Percentiles rank a stretch among this genome's conserved stretches.
These are phyloP conservation scores for Rutidosis leptorrhynchoides DNA, from an alignment of 129 eudicot species.

Conservation along the genomic window DNA sequence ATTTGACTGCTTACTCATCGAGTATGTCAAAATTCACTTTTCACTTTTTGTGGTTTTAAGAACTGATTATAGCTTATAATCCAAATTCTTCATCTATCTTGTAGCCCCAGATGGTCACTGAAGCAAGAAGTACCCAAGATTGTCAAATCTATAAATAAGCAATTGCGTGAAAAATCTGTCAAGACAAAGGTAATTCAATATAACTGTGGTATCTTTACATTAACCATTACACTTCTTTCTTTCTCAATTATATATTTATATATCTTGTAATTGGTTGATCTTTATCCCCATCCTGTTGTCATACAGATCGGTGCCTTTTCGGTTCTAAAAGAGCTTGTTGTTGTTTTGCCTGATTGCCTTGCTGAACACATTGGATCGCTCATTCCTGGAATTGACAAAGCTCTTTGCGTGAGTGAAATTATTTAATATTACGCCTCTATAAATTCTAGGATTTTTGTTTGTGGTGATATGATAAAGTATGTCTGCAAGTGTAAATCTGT, in stretches of 20 bases:
- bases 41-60: background rate
- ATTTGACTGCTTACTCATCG: background rate
- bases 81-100: constrained; percentile 24
- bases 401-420: constrained; percentile 64
- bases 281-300: constrained; percentile 3
- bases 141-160: constrained; percentile 85
- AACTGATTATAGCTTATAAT: constrained; percentile 21
- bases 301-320: constrained; percentile 96
- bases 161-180: constrained; percentile 89
- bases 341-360: constrained; percentile 97
- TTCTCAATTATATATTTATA: background rate
- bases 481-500: background rate
- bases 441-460: constrained; percentile 2
- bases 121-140: constrained; percentile 96
- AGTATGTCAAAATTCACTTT: constrained; percentile 12
- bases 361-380: constrained; percentile 97
- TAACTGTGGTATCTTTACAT: background rate
- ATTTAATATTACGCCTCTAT: background rate
- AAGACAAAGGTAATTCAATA: constrained; percentile 74
- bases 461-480: background rate
- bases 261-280: constrained; percentile 1
- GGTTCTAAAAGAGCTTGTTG: constrained; percentile 89
- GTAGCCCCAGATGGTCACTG: constrained; percentile 92
- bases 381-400: constrained; percentile 96
- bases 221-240: constrained; percentile 3